phyloP scores from a whole-genome alignment of 2,329 filamentous ascomycete species.

The Alternaria postmessia region DNA sequence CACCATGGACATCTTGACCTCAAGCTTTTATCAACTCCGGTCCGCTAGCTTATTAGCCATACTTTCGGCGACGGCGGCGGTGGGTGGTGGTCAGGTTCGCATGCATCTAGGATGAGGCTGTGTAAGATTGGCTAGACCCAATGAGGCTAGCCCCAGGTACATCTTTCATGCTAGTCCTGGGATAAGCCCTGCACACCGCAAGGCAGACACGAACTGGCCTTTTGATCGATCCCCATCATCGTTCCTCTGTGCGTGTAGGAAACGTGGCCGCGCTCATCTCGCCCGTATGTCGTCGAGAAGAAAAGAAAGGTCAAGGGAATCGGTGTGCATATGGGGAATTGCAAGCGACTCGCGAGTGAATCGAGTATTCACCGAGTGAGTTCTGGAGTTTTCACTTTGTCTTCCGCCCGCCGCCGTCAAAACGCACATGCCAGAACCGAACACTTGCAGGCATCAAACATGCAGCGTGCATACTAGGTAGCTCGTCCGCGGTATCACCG shows the following conservation, averaged over 20 bases:
- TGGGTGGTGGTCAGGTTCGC: background rate
- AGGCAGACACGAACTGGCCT: slow-evolving; percentile 3
- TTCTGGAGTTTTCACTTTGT: too few relatives aligned
- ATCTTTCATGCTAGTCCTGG: background rate
- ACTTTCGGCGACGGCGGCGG: background rate
- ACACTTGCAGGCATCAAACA: background rate
- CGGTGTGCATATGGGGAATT: too few relatives aligned
- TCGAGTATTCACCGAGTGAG: too few relatives aligned
- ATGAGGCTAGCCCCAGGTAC: background rate
- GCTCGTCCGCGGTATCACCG: background rate
- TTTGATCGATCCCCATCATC: background rate
- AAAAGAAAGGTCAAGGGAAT: too few relatives aligned
- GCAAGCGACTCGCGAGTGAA: too few relatives aligned
- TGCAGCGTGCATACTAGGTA: background rate
- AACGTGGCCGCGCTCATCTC: too few relatives aligned
- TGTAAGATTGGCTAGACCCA: background rate
- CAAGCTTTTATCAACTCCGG: background rate
- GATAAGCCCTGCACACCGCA: background rate
- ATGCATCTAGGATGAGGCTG: slow-evolving; percentile 2
- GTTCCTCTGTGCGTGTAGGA: too few relatives aligned
- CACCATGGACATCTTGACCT: background rate
- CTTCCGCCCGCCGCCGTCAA: too few relatives aligned
- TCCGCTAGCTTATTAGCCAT: background rate
- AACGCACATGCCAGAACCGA: too few relatives aligned
- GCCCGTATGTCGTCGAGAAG: too few relatives aligned